Percentiles rank a stretch among this genome's conserved stretches.
These are phyloP conservation scores for Yamadazyma jaroonii DNA, from an alignment of 1,139 yeast species.

Conservation along the genomic window DNA sequence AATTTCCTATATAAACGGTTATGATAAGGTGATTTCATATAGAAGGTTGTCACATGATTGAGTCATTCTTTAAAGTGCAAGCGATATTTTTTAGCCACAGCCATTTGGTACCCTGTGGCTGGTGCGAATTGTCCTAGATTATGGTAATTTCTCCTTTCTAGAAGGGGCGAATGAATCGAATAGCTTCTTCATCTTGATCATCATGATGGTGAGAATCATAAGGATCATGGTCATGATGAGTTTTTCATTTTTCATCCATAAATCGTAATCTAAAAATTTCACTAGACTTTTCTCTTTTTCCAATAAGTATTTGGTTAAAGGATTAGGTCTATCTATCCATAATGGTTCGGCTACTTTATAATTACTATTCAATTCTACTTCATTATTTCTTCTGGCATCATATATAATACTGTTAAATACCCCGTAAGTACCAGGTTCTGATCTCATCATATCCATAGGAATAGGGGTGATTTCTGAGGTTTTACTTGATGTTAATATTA, in stretches of 20 bases:
- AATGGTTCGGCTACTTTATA: slow-evolving; percentile 34
- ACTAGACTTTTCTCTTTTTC: slow-evolving; percentile 34
- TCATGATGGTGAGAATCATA: slow-evolving; percentile 13
- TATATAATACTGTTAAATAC: slow-evolving; percentile 47
- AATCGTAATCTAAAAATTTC: slow-evolving; percentile 36
- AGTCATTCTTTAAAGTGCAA: too few species aligned
- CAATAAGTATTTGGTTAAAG: slow-evolving; percentile 29
- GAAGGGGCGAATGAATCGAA: slow-evolving; percentile 3
- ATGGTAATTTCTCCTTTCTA: slow-evolving; percentile 1
- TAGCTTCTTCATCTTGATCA: slow-evolving; percentile 10
- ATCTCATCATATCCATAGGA: slow-evolving; percentile 25
- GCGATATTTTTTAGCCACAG: too few species aligned
- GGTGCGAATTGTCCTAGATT: too few species aligned
- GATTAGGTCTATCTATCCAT: slow-evolving; percentile 29
- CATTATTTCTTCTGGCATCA: slow-evolving; percentile 44
- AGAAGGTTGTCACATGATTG: too few species aligned
- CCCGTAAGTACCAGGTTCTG: slow-evolving; percentile 32
- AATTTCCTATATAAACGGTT: too few species aligned
- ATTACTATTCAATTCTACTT: slow-evolving; percentile 55
- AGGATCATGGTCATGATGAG: slow-evolving; percentile 27
- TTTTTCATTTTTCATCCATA: slow-evolving; percentile 41
- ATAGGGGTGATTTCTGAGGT: slow-evolving; percentile 28
- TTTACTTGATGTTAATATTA: slow-evolving; percentile 42
- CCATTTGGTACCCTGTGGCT: too few species aligned
- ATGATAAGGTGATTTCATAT: too few species aligned